A percentile compares a stretch with the other conserved stretches of the same genome.
These are phyloP conservation scores for Phytophthora tubulina DNA, from an alignment of 352 stramenopile genomes.

Conservation along the genomic window DNA sequence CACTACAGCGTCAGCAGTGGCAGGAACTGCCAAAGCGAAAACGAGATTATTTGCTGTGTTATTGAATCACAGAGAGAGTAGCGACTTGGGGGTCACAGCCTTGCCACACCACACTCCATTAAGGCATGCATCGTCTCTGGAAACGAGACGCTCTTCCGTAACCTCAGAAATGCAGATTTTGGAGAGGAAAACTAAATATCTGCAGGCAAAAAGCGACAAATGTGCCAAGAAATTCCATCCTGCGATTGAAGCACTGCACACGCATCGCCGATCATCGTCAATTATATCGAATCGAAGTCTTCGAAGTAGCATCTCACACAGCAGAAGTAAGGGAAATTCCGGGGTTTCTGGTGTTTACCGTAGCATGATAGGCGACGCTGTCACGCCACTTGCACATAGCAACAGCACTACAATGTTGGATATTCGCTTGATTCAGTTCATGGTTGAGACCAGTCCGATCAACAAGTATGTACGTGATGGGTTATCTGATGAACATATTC, in stretches of 20 bases:
- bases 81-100: no score
- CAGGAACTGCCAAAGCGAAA: slow-evolving; percentile 24
- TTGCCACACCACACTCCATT: background rate
- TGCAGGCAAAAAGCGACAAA: slow-evolving; percentile 57
- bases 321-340: slow-evolving; percentile 22
- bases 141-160: slow-evolving; percentile 32
- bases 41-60: slow-evolving; percentile 14
- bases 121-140: background rate
- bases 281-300: slow-evolving; percentile 15
- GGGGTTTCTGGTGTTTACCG: slow-evolving; percentile 21
- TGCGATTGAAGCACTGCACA: slow-evolving; percentile 20
- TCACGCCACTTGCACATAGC: slow-evolving; percentile 3
- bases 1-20: slow-evolving; percentile 3
- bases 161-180: slow-evolving; percentile 56
- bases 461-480: slow-evolving; percentile 59
- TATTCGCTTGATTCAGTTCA: slow-evolving; percentile 52
- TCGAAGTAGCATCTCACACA: slow-evolving; percentile 28
- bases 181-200: slow-evolving; percentile 73
- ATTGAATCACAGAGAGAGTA: slow-evolving; percentile 11
- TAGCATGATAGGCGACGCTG: slow-evolving; percentile 25
- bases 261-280: slow-evolving; percentile 23
- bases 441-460: slow-evolving; percentile 63
- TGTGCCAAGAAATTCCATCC: slow-evolving; percentile 45
- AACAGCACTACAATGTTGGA: slow-evolving; percentile 1
- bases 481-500: slow-evolving; percentile 53